Percentiles rank a stretch among this genome's conserved stretches.
These are phyloP conservation scores for Melastoma candidum DNA, from an alignment of 441 rosid species.

Conservation along the genomic window DNA sequence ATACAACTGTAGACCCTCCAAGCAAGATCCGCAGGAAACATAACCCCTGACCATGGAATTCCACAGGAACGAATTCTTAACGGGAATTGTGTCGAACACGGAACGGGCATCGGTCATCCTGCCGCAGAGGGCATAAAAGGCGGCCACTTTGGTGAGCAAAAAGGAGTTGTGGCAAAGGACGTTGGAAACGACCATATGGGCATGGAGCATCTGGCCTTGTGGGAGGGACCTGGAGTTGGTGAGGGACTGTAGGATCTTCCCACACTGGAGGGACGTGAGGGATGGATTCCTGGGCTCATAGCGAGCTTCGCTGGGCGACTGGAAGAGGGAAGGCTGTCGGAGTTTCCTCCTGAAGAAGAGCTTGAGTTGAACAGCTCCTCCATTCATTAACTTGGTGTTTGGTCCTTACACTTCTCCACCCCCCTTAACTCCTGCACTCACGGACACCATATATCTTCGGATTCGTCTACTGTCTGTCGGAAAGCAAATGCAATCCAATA, in stretches of 20 bases:
- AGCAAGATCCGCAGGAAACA: constrained; percentile 9
- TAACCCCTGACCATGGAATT: constrained; percentile 22
- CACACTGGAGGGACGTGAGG: constrained; percentile 21
- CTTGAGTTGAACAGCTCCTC: too few species aligned
- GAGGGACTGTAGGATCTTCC: constrained; percentile 15
- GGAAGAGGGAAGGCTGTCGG: too few species aligned
- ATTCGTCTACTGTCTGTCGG: too few species aligned
- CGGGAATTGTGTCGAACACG: constrained; percentile 13
- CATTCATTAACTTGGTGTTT: too few species aligned
- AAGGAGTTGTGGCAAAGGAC: constrained; percentile 14
- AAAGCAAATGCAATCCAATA: too few species aligned
- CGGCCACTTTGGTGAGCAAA: constrained; percentile 19
- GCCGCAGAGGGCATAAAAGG: constrained; percentile 21
- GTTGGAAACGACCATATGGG: constrained; percentile 13
- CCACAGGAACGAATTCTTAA: constrained; percentile 24
- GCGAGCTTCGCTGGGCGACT: too few species aligned
- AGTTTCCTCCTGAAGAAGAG: too few species aligned
- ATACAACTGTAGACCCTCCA: constrained; percentile 13
- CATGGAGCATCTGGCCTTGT: constrained; percentile 21
- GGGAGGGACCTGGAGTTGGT: constrained; percentile 16
- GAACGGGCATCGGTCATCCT: constrained; percentile 12
- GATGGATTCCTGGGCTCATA: not conserved
- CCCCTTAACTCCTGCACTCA: too few species aligned
- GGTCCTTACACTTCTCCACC: too few species aligned
- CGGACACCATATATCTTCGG: too few species aligned